Percentiles rank a stretch among this genome's conserved stretches.
These are phyloP conservation scores for Mitosporidium daphniae DNA, from an alignment of 371 early-diverging fungal species.

Conservation along the genomic window DNA sequence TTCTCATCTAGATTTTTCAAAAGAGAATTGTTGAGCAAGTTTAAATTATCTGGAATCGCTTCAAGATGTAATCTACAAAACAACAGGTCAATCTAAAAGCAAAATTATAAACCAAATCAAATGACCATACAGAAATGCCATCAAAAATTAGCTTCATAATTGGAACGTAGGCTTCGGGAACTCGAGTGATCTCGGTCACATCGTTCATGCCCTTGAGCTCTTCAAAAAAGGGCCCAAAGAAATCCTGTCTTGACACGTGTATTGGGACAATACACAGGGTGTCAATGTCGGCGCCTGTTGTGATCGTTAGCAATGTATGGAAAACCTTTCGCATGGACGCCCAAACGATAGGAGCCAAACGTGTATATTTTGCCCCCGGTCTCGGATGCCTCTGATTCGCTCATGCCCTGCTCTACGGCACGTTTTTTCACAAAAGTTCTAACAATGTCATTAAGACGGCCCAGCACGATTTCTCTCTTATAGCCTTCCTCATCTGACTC, in stretches of 20 bases:
- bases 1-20: slow-evolving; percentile 65
- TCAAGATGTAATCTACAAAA: slow-evolving; percentile 47
- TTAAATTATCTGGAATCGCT: slow-evolving; percentile 41
- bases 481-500: slow-evolving; percentile 24
- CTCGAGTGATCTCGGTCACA: slow-evolving; percentile 56
- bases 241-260: slow-evolving; percentile 67
- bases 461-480: slow-evolving; percentile 33
- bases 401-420: slow-evolving; percentile 20
- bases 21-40: slow-evolving; percentile 43
- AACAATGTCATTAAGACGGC: slow-evolving; percentile 36
- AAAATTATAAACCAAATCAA: not conserved
- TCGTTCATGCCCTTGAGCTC: slow-evolving; percentile 35
- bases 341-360: slow-evolving; percentile 89
- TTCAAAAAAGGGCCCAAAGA: slow-evolving; percentile 57
- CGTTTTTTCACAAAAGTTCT: slow-evolving; percentile 46
- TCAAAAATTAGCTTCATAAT: slow-evolving; percentile 73
- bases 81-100: slow-evolving; percentile 54
- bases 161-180: slow-evolving; percentile 82
- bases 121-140: slow-evolving; percentile 28
- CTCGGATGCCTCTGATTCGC: slow-evolving; percentile 34
- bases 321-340: slow-evolving; percentile 66
- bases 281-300: slow-evolving; percentile 79
- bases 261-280: slow-evolving; percentile 82
- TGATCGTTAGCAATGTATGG: not conserved
- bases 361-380: slow-evolving; percentile 92